Percentiles rank a stretch among this genome's conserved stretches.
Evolutionary conservation across 2,329 filamentous ascomycete genomes (phyloP).

Genomic region (Ceratocystis alfenasii): DNA sequence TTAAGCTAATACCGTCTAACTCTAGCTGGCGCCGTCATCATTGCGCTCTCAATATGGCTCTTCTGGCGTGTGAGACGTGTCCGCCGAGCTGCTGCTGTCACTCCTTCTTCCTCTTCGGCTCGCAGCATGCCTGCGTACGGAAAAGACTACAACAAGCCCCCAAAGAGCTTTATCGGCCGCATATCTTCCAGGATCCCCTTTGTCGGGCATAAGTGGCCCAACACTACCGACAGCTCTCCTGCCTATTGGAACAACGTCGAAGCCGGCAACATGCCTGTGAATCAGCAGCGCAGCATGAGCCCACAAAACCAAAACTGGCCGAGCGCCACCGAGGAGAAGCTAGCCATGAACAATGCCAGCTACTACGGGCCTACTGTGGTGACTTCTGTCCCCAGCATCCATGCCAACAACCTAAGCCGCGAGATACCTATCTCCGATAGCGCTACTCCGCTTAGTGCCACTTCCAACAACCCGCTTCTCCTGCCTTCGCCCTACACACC

Average conservation of each 20-base stretch:
- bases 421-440: background rate
- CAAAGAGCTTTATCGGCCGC: background rate
- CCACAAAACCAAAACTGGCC: background rate
- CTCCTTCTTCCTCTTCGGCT: background rate
- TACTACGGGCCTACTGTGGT: background rate
- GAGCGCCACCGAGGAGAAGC: slow-evolving; percentile 13
- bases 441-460: slow-evolving; percentile 2
- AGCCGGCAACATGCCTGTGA: slow-evolving; percentile 6
- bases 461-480: slow-evolving; percentile 1
- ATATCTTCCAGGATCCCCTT: slow-evolving; percentile 16
- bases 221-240: background rate
- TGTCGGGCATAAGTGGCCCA: slow-evolving; percentile 3
- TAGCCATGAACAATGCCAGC: background rate
- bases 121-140: background rate
- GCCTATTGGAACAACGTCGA: slow-evolving; percentile 15
- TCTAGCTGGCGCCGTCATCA: slow-evolving; percentile 16
- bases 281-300: slow-evolving; percentile 12
- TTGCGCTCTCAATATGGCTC: slow-evolving; percentile 14
- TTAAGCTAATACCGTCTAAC: background rate
- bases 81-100: background rate
- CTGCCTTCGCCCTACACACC: slow-evolving; percentile 8
- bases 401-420: background rate
- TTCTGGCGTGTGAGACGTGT: slow-evolving; percentile 17
- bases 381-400: background rate
- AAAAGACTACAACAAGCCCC: background rate